A percentile compares a stretch with the other conserved stretches of the same genome.
Evolutionary conservation across 371 early-diverging fungal genomes (phyloP).

Genomic region (Mucor circinelloides): DNA sequence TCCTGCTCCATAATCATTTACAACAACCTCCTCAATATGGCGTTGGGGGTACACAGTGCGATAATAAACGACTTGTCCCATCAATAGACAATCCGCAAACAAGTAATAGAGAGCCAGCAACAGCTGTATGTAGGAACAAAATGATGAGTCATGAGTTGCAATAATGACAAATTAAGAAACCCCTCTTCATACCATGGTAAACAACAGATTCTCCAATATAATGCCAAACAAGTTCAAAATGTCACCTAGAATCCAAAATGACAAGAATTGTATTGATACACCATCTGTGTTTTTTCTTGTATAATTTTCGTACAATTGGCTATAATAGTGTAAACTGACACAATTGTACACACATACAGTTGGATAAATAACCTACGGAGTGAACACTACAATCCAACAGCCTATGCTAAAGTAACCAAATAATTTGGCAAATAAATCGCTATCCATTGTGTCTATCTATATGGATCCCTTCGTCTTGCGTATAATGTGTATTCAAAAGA

Average conservation of each 20-base stretch:
- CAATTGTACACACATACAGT: not conserved
- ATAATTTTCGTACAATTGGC: slow-evolving; percentile 70
- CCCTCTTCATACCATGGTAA: slow-evolving; percentile 60
- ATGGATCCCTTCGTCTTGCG: not conserved
- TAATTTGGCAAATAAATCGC: slow-evolving; percentile 30
- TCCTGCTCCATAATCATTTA: slow-evolving; percentile 4
- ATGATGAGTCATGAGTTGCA: slow-evolving; percentile 6
- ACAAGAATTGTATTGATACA: slow-evolving; percentile 68
- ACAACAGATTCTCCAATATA: slow-evolving; percentile 67
- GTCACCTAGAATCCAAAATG: slow-evolving; percentile 85
- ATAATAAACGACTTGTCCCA: slow-evolving; percentile 61
- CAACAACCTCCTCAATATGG: slow-evolving; percentile 22
- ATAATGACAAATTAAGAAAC: not conserved
- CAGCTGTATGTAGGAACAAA: slow-evolving; percentile 25
- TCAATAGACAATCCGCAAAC: slow-evolving; percentile 49
- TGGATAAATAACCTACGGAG: slow-evolving; percentile 58
- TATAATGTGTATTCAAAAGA: not conserved
- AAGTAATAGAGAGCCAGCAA: slow-evolving; percentile 54
- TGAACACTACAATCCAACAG: slow-evolving; percentile 72
- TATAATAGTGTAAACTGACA: slow-evolving; percentile 14
- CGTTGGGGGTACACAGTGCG: slow-evolving; percentile 26
- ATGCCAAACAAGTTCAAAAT: slow-evolving; percentile 78
- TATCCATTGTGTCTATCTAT: not conserved
- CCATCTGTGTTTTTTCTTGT: slow-evolving; percentile 62
- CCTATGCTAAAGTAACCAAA: slow-evolving; percentile 58